Evolutionary conservation across 495 filamentous ascomycete genomes (phyloP), one percentile per base, ranked within the genome.

Genomic region (Cryomyces minteri): DNA sequence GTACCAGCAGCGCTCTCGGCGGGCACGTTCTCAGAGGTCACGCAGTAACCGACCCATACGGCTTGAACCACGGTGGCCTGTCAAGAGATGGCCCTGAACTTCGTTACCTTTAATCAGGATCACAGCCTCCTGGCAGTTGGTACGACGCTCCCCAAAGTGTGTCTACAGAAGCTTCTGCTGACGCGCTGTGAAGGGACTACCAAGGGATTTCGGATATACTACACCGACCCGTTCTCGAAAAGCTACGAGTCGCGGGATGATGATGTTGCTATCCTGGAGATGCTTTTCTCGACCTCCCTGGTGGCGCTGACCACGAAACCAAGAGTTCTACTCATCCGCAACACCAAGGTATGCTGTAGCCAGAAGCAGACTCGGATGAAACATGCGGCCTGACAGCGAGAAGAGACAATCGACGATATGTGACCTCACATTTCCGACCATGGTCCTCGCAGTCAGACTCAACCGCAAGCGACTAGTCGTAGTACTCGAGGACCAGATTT

Each of bases 51-150:
- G 18, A 25, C 18, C 18, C 1, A 25, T 25, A 25, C 18, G 2
- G 18, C 18, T 25, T 25, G 18, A 25, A 25, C 18, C 18, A 25
- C 18, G 18, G 18, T 2, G 18, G 18, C 18, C 18, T 25, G 2
- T 25, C 18, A 25, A 25, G 12, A 62, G 45, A 75, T 78, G 64
- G 70, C 77, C 4, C 88, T 98, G 72, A 98, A 96, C 61, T 98
- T 88, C 60, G 84, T 98, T 56, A 96, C 87, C 12, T 98, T 96
- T 65, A 98, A 98, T 64, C 90, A 98, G 67, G 90, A 98, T 71
- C 83, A 93, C 70, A 92, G 84, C 71, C 85, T 86, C 59, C 69
- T 98, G 48, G 90, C 88, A 66, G 85, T 94, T 51, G 88, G 85
- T 84, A 67, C 51, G 79, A 58, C 44, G 43, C 12, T 14, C 34